Base-by-base conservation (phyloP, 768 basidiomycete species). In the Boletellus emodensis region DNA sequence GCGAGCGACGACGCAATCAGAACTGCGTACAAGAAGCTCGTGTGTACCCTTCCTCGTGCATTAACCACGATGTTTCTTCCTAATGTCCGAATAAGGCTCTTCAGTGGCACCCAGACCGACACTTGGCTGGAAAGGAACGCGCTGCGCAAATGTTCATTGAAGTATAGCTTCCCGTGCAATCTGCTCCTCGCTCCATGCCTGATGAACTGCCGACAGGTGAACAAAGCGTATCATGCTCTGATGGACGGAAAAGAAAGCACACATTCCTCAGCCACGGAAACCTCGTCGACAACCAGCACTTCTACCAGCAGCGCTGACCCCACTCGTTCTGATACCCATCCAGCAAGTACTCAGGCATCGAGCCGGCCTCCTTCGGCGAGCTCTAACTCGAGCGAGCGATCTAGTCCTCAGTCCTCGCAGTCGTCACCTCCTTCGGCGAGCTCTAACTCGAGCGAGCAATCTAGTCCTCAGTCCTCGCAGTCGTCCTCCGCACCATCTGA, bases 51-150 rank as follows among this genome's bases (percentile, higher is more conserved):
- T 46, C 33, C 46, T 54, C 52, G 49, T 52, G 49, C 48, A 60
- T 66, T 47, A 54, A 11, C 58, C 45, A 48, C 40, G 46, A 54
- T 51, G 40, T 67, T 20, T 3, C 49, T 60, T 51, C 38, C 55
- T 58, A 48, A 59, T 18, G 30, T 45, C 32, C 28, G 9, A 53
- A 34, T 30, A 54, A 78, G 83, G 83, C 81, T 56, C 68, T 85
- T 48, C 75, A 74, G 60, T 86, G 83, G 82, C 83, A 85, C 56
- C 83, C 83, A 54, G 83, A 85, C 67, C 82, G 81, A 52, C 80
- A 82, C 65, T 57, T 65, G 18, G 65, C 72, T 24, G 72, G 77
- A 52, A 80, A 77, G 60, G 77, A 82, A 49, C 62, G 64, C 40
- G 80, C 81, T 15, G 76, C 76, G 44, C 73, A 74, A 55, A 72